Conservation (phyloP, 2,329 filamentous ascomycete genomes). For the Diaporthe velutina region DNA sequence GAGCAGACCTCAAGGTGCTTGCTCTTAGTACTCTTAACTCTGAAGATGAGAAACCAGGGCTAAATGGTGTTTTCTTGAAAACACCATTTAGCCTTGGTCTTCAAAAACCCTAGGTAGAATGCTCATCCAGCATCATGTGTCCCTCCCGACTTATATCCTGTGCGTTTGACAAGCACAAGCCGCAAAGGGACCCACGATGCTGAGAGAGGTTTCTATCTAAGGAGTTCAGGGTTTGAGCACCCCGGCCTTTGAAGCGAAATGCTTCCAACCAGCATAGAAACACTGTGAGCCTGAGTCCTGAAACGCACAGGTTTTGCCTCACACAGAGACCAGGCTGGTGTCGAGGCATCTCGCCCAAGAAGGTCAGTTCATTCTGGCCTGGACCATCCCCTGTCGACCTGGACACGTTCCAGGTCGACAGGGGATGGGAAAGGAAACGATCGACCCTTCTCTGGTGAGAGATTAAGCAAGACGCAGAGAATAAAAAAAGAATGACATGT, state of each 20-base stretch:
- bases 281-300: neutral
- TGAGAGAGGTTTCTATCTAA: neutral
- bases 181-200: neutral
- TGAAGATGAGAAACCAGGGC: too few relatives aligned
- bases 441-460: neutral
- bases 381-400: neutral
- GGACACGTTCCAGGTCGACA: neutral
- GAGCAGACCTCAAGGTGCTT: neutral
- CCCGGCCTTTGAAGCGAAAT: neutral
- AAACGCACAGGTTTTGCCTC: too few relatives aligned
- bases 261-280: neutral
- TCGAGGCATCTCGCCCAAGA: neutral
- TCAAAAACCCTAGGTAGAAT: too few relatives aligned
- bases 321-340: neutral
- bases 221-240: neutral
- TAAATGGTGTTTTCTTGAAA: too few relatives aligned
- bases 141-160: too few relatives aligned
- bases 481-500: accelerated
- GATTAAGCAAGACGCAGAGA: neutral
- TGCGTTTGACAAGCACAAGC: too few relatives aligned
- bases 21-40: neutral
- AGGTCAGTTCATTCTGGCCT: neutral
- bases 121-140: too few relatives aligned
- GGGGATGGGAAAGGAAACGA: neutral
- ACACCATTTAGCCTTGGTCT: too few relatives aligned